These are phyloP conservation scores for Phaeoacremonium minimum DNA, from an alignment of 2,329 filamentous ascomycete species.

Conservation along the genomic window DNA sequence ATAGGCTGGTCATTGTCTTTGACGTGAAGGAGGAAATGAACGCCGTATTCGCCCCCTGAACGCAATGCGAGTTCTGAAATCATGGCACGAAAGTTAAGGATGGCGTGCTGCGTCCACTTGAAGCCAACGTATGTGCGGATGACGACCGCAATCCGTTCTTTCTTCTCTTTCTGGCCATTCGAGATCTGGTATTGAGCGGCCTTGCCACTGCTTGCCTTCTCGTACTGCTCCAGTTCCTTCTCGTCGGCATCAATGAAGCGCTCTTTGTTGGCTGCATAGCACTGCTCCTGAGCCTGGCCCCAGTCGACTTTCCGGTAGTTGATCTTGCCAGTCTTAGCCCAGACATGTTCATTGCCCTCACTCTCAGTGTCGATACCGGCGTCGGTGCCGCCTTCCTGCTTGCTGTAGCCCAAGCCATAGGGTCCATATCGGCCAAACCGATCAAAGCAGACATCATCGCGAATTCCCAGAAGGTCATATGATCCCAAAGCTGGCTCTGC, in stretches of 20 bases:
- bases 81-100: slow-evolving; percentile 77
- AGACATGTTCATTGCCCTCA: slow-evolving; percentile 60
- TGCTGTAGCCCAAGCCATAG: slow-evolving; percentile 80
- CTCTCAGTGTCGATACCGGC: slow-evolving; percentile 70
- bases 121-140: slow-evolving; percentile 79
- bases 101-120: slow-evolving; percentile 70
- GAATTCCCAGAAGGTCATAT: slow-evolving; percentile 67
- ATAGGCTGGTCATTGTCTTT: slow-evolving; percentile 75
- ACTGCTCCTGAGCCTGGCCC: slow-evolving; percentile 48
- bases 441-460: slow-evolving; percentile 81
- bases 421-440: slow-evolving; percentile 79
- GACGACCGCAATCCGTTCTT: slow-evolving; percentile 66
- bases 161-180: slow-evolving; percentile 26
- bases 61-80: slow-evolving; percentile 73
- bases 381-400: slow-evolving; percentile 64
- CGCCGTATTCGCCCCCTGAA: slow-evolving; percentile 75
- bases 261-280: slow-evolving; percentile 55
- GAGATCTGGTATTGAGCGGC: slow-evolving; percentile 1
- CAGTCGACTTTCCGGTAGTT: slow-evolving; percentile 53
- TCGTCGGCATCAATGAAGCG: slow-evolving; percentile 50
- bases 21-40: slow-evolving; percentile 83
- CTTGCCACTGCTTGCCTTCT: slow-evolving; percentile 16
- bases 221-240: slow-evolving; percentile 4
- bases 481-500: slow-evolving; percentile 76
- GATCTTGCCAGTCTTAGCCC: slow-evolving; percentile 50